Evolutionary conservation across 306 rosid species (phyloP).

Genomic region (Rosa multiflora): DNA sequence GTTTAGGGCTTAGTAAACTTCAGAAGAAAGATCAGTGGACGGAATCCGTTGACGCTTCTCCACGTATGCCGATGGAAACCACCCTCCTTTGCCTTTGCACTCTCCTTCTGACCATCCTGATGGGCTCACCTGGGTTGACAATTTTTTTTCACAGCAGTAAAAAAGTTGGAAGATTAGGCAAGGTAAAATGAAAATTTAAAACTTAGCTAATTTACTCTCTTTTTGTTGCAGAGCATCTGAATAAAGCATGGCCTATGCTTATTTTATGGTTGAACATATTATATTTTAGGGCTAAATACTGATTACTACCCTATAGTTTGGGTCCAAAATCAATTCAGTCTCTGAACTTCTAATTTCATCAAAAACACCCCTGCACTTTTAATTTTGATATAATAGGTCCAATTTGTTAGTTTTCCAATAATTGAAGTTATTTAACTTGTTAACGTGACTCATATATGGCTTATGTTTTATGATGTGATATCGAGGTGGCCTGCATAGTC

Average conservation of each 20-base stretch:
- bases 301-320: too few species aligned
- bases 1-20: conserved; percentile 48
- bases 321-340: too few species aligned
- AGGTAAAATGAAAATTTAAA: not conserved
- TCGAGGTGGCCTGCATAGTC: too few species aligned
- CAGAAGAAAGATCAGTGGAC: conserved; percentile 43
- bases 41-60: conserved; percentile 89
- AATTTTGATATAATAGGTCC: too few species aligned
- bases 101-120: conserved; percentile 99
- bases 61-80: conserved; percentile 87
- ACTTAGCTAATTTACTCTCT: too few species aligned
- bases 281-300: too few species aligned
- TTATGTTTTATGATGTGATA: too few species aligned
- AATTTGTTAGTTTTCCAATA: too few species aligned
- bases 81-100: conserved; percentile 84
- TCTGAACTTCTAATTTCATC: too few species aligned
- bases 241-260: not conserved
- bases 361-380: too few species aligned
- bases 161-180: not conserved
- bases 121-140: conserved; percentile 51
- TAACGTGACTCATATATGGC: too few species aligned
- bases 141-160: not conserved
- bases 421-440: too few species aligned
- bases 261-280: not conserved
- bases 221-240: not conserved